Conservation (phyloP, 768 basidiomycete genomes). For the Leccinum sublutescens region DNA sequence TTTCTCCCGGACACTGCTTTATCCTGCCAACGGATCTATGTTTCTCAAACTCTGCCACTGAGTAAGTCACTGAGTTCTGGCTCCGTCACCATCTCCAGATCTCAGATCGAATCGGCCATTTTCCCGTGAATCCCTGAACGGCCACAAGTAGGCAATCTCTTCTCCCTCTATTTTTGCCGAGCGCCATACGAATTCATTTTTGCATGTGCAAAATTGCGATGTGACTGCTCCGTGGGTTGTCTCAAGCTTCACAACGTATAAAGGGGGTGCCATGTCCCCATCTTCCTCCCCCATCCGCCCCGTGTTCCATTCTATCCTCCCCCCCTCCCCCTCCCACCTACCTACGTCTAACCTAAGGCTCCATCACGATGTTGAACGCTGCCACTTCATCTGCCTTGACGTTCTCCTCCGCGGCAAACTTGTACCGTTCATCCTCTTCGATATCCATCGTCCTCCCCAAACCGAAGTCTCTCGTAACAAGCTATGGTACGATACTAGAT, state of each 20-base stretch:
- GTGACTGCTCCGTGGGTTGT: constrained; percentile 27
- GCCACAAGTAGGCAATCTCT: constrained; percentile 32
- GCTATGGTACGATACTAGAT: constrained; percentile 23
- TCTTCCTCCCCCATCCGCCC: constrained; percentile 14
- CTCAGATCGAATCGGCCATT: constrained; percentile 28
- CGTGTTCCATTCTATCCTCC: constrained; percentile 3
- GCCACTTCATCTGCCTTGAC: constrained; percentile 31
- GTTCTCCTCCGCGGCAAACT: constrained; percentile 32
- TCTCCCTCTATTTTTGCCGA: constrained; percentile 34
- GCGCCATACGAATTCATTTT: constrained; percentile 27
- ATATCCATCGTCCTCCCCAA: constrained; percentile 30
- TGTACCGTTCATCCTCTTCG: constrained; percentile 33
- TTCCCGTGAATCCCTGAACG: constrained; percentile 37
- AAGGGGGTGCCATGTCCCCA: constrained; percentile 26
- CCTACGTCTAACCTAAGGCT: constrained; percentile 1
- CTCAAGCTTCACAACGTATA: constrained; percentile 25
- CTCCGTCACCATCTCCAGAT: constrained; percentile 32
- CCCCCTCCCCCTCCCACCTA: background rate
- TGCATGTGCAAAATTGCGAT: constrained; percentile 22
- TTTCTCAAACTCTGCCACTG: constrained; percentile 27
- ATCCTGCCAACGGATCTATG: constrained; percentile 30
- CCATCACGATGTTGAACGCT: constrained; percentile 30
- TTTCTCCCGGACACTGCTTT: constrained; percentile 23
- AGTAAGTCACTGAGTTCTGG: constrained; percentile 10
- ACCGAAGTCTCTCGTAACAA: constrained; percentile 28